Percentiles rank a stretch among this genome's conserved stretches.
phyloP scores from a whole-genome alignment of 2,329 filamentous ascomycete genomes.

The Cytospora leucostoma region DNA sequence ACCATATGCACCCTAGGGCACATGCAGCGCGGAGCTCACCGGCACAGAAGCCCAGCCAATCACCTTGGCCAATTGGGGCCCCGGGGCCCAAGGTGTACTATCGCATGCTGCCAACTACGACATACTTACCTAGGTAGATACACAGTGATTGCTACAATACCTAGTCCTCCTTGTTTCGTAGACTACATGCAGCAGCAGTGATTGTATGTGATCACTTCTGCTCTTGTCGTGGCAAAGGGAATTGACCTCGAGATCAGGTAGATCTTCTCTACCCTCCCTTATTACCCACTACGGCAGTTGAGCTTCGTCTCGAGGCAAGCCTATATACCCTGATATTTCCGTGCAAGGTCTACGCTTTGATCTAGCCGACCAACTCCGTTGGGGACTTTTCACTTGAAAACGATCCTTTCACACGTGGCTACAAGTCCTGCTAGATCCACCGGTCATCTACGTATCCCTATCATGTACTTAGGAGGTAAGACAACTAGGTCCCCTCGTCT shows the following conservation, averaged over 20 bases:
- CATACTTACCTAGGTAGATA: too few species aligned
- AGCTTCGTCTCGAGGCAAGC: background rate
- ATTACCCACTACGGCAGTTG: background rate
- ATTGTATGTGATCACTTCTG: background rate
- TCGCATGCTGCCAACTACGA: background rate
- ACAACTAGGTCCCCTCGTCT: background rate
- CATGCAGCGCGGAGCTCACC: background rate
- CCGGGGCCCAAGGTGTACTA: background rate
- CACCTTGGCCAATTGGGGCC: background rate
- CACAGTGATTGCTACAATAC: too few species aligned
- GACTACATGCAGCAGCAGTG: background rate
- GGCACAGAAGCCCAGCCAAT: too few species aligned
- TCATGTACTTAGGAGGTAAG: too few species aligned
- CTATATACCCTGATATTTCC: background rate
- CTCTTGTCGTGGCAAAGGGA: background rate
- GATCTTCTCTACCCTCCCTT: too few species aligned
- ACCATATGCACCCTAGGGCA: background rate
- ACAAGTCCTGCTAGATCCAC: background rate
- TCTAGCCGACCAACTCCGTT: too few species aligned
- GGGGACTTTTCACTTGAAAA: background rate
- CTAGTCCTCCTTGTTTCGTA: too few species aligned
- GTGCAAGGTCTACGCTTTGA: too few species aligned
- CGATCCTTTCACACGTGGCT: background rate
- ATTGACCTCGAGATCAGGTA: background rate
- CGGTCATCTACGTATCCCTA: too few species aligned